phyloP scores from a whole-genome alignment of 2,329 filamentous ascomycete genomes.

The Trichophyton schoenleinii region DNA sequence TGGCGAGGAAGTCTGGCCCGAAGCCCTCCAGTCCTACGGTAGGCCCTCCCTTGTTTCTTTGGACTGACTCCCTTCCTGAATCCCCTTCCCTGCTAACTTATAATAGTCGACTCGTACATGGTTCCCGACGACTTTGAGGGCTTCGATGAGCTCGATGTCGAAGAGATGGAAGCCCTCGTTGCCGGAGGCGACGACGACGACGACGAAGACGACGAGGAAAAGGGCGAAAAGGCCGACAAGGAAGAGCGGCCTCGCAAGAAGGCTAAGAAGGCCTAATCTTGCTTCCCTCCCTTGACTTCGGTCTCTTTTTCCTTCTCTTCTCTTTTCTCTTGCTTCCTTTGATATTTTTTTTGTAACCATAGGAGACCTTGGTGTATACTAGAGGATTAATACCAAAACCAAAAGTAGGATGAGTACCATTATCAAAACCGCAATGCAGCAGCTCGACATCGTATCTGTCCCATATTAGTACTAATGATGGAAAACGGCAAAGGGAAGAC shows the following conservation, averaged over 20 bases:
- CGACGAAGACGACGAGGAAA: conserved; percentile 35
- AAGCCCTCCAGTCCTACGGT: conserved; percentile 86
- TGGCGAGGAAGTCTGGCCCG: conserved; percentile 78
- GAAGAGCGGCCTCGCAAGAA: conserved; percentile 20
- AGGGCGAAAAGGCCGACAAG: conserved; percentile 22
- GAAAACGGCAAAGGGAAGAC: neutral
- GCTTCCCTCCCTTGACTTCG: neutral
- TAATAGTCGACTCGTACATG: conserved; percentile 56
- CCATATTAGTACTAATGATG: conserved; percentile 8
- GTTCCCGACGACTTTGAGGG: conserved; percentile 46
- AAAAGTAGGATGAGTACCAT: conserved; percentile 77
- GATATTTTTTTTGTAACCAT: conserved; percentile 7
- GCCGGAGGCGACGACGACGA: conserved; percentile 38
- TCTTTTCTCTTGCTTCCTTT: neutral
- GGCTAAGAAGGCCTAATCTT: conserved; percentile 12
- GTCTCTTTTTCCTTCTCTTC: neutral
- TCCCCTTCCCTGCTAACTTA: conserved; percentile 17
- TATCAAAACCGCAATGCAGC: conserved; percentile 81
- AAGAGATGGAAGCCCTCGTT: conserved; percentile 30
- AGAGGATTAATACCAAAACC: conserved; percentile 59
- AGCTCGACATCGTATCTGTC: conserved; percentile 61
- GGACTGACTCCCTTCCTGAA: neutral
- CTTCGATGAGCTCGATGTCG: conserved; percentile 40
- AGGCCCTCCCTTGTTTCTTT: conserved; percentile 29
- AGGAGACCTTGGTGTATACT: conserved; percentile 24